Evolutionary conservation across 2,329 filamentous ascomycete genomes (phyloP), one percentile per base, ranked within the genome.

Genomic region (Fusarium tanahbumbuense): DNA sequence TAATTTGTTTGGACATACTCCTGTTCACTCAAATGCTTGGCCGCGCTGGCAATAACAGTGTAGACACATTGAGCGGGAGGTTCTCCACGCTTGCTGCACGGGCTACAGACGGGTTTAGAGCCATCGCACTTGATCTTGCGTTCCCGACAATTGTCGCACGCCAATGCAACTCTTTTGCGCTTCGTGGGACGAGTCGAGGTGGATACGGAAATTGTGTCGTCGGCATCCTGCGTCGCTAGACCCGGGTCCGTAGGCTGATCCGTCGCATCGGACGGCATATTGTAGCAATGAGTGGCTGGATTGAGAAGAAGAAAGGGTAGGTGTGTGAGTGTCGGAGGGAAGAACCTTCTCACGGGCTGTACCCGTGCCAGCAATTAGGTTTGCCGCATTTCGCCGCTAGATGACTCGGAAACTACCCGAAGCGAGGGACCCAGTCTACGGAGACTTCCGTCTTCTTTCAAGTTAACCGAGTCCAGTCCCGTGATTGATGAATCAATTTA

Each of bases 121-220:
- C 60, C 58, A 13, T 63, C 60, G 13, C 60, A 63, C 2, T 56
- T 62, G 42, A 63, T 37, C 3, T 63, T 63, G 5, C 60, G 58
- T 1, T 63, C 60, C 3, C 60, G 58, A 18, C 60, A 63, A 4
- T 16, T 48, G 4, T 63, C 60, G 6, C 60, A 63, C 12, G 60
- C 60, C 41, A 63, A 56, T 8, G 60, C 60, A 6, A 63, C 60
- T 7, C 58, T 34, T 13, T 56, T 63, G 2, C 60, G 48, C 2
- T 63, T 63, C 1, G 47, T 4, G 0, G 59, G 40, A 2, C 59
- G 59, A 0, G 64, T 56, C 67, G 25, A 44, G n/a, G 32, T 7
- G 8, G 48, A 37, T 7, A 25, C 48, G 2, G 32, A 37, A 1
- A 40, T 40, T 20, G 48, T 27, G 28, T 37, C 34, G 9, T 52